Conservation (phyloP, 805 yeast genomes). For the Kazachstania viticola region DNA sequence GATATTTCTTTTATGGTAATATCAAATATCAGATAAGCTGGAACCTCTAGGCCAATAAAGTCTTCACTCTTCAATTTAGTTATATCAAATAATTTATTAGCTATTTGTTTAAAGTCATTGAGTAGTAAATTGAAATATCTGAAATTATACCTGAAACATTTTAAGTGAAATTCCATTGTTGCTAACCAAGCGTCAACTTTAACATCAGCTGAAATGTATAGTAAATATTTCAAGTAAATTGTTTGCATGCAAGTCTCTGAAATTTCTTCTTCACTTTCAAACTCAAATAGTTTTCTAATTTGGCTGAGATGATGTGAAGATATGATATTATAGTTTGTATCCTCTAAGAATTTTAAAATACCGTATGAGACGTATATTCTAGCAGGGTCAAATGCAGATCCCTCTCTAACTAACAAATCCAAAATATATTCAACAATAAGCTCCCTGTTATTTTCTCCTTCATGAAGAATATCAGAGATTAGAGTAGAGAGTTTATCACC, state of each 20-base stretch:
- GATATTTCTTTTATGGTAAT: too few species aligned
- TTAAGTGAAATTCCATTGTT: slow-evolving; percentile 31
- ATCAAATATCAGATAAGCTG: too few species aligned
- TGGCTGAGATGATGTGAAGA: slow-evolving; percentile 16
- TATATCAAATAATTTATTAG: slow-evolving; percentile 7
- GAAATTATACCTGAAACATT: slow-evolving; percentile 15
- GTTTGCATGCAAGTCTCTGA: slow-evolving; percentile 41
- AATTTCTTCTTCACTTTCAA: slow-evolving; percentile 40
- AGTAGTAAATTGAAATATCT: slow-evolving; percentile 26
- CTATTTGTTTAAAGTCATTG: slow-evolving; percentile 29
- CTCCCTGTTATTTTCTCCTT: not conserved
- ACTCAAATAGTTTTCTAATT: slow-evolving; percentile 28
- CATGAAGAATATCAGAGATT: slow-evolving; percentile 16
- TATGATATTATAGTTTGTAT: slow-evolving; percentile 11
- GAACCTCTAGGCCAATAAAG: too few species aligned
- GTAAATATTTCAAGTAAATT: slow-evolving; percentile 35
- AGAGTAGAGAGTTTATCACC: slow-evolving; percentile 42
- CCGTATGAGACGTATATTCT: slow-evolving; percentile 52
- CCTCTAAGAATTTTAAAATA: slow-evolving; percentile 38
- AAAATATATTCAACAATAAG: slow-evolving; percentile 28
- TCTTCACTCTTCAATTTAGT: too few species aligned
- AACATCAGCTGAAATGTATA: slow-evolving; percentile 27
- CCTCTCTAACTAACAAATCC: slow-evolving; percentile 34
- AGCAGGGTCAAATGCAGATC: slow-evolving; percentile 56
- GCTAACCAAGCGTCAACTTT: slow-evolving; percentile 21